Conservation (phyloP, 371 early-diverging fungal species). For the Mortierella sp. region DNA sequence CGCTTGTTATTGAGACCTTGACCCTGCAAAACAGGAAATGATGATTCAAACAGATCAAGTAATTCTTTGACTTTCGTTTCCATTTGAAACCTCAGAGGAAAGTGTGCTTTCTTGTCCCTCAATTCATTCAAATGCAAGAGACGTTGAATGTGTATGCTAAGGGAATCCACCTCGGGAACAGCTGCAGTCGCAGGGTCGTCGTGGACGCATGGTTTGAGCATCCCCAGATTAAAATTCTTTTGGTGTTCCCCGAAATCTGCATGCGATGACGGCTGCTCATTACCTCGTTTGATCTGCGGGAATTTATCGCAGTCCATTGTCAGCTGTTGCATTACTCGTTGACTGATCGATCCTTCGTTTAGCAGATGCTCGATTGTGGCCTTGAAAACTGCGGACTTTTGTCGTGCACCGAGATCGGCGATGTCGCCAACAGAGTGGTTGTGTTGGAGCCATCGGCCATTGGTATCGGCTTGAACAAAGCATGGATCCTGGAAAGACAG, state of each 20-base stretch:
- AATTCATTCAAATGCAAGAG: background rate
- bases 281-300: conserved; percentile 2
- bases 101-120: conserved; percentile 11
- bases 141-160: background rate
- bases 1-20: no score
- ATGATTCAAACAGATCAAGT: no score
- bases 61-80: no score
- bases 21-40: no score
- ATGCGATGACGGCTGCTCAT: background rate
- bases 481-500: conserved; percentile 16
- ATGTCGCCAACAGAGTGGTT: conserved; percentile 16
- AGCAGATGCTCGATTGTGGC: conserved; percentile 12
- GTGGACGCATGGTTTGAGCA: background rate
- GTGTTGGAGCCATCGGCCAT: conserved; percentile 19
- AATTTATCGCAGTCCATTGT: conserved; percentile 26
- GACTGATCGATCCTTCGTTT: conserved; percentile 10
- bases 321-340: conserved; percentile 18
- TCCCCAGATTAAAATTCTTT: background rate
- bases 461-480: background rate
- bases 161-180: background rate
- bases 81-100: no score
- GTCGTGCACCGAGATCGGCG: conserved; percentile 15
- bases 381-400: conserved; percentile 21
- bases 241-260: background rate
- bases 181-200: background rate